Evolutionary conservation across 163 green algal species (phyloP), one percentile per base, ranked within the genome.

Genomic region (Chlorella variabilis): DNA sequence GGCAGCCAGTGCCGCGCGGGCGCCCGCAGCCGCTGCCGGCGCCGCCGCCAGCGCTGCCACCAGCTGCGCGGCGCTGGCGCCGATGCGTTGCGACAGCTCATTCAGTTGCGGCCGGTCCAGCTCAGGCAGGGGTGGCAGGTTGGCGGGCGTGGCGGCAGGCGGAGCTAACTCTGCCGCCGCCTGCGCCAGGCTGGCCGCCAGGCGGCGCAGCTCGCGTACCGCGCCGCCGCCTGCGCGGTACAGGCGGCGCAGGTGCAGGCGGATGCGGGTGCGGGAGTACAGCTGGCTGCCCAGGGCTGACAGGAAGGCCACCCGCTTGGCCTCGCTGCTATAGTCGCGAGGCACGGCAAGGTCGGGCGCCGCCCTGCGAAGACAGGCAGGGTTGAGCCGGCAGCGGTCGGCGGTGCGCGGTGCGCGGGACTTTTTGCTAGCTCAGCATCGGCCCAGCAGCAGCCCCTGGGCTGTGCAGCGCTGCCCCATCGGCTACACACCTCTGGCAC

Each of bases 171-270:
- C 65, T 34, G 65, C 36, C 36, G 36, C 11, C 20, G 25, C 49
- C 34, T n/a, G 71, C 49, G 21, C 6, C 39, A 80, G 39, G 9
- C 20, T 18, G 1, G 38, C 39, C 4, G 94, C 94, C 20, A 97
- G 80, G 63, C 95, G 96, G 1, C 94, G 84, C 33, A 97, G 81
- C 84, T 97, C 94, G 59, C 90, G 90, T 4, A 95, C 93, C 33
- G 94, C 92, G 15, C 84, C 61, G 21, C 91, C 92, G 78, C 96
- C 93, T 54, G 92, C 92, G 33, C 88, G 85, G 84, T 97, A 97
- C 51, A 98, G 83, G 23, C 89, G 87, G 76, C 94, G 94, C 13
- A 96, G 90, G 87, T 96, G 95, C 18, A 97, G 88, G 78, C 95
- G 94, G 65, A 97, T 89, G 27, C 91, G 87, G 0, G 92, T 91